Conservation (phyloP, 177 flowering plant species). For the Vitis hybrid region DNA sequence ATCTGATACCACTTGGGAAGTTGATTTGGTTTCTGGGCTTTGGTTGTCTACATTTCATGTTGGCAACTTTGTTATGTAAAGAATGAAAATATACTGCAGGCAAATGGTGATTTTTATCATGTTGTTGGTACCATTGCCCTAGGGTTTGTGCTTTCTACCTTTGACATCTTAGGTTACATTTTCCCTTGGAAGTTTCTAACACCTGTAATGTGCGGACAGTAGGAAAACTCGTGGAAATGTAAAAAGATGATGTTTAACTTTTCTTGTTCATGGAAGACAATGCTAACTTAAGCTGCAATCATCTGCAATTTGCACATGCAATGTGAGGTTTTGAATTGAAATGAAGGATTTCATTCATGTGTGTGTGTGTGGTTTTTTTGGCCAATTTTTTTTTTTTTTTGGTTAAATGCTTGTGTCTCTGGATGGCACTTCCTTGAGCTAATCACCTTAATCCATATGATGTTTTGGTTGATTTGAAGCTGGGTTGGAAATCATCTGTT, state of each 20-base stretch:
- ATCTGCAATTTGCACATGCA: not conserved
- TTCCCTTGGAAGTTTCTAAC: constrained; percentile 5
- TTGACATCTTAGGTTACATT: not conserved
- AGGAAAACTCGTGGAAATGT: not conserved
- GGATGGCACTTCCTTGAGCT: not conserved
- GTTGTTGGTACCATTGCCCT: not conserved
- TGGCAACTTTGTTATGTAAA: not conserved
- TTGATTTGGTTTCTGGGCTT: not conserved
- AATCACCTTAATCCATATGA: not conserved
- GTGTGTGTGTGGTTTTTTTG: too few species aligned
- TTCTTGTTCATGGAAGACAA: not conserved
- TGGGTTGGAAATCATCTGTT: not conserved
- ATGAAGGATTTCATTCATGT: not conserved
- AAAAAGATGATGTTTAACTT: not conserved
- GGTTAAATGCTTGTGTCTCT: too few species aligned
- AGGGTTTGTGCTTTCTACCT: constrained; percentile 13
- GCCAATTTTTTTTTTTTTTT: too few species aligned
- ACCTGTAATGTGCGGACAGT: constrained; percentile 5
- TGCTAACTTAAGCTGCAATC: not conserved
- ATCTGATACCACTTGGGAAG: not conserved
- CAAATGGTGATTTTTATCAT: not conserved
- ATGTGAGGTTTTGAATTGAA: not conserved
- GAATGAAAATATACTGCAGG: constrained; percentile 1
- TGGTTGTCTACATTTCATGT: not conserved
- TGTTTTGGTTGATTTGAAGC: not conserved